phyloP scores from a whole-genome alignment of 352 stramenopile genomes.

The Phytophthora lateralis region DNA sequence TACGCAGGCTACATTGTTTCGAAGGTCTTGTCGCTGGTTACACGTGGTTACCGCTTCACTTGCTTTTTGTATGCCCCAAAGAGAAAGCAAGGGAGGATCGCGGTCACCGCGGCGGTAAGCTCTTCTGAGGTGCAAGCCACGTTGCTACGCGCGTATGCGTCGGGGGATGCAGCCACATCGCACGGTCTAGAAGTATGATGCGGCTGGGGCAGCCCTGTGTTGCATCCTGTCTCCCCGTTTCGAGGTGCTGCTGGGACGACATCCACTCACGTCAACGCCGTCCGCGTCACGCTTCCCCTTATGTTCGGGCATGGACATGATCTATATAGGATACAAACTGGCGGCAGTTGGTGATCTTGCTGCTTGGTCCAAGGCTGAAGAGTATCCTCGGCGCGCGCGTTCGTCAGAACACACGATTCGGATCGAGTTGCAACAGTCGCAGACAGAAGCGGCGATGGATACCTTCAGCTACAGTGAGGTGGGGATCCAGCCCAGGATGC shows the following conservation, averaged over 20 bases:
- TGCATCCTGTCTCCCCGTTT: background rate
- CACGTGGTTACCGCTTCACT: constrained; percentile 23
- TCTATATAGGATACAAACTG: background rate
- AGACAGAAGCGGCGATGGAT: constrained; percentile 20
- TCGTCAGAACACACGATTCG: constrained; percentile 16
- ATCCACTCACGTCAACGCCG: background rate
- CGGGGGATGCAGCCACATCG: background rate
- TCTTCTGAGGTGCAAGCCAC: constrained; percentile 12
- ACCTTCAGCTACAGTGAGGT: constrained; percentile 16
- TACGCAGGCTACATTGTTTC: background rate
- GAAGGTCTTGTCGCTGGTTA: background rate
- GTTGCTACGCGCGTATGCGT: constrained; percentile 11
- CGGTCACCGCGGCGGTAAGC: background rate
- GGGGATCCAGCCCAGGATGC: constrained; percentile 3
- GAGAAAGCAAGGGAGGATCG: constrained; percentile 5
- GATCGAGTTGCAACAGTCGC: constrained; percentile 17
- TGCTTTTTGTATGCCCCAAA: constrained; percentile 10
- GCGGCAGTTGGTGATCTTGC: background rate
- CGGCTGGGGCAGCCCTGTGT: background rate
- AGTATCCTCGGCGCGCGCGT: constrained; percentile 3
- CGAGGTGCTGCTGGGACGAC: background rate
- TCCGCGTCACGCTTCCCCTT: no score
- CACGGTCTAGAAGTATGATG: background rate
- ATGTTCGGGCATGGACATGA: background rate
- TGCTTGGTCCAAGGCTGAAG: constrained; percentile 6